A percentile compares a stretch with the other conserved stretches of the same genome.
phyloP scores from a whole-genome alignment of 108 stramenopile genomes.

The Skeletonema tropicum region DNA sequence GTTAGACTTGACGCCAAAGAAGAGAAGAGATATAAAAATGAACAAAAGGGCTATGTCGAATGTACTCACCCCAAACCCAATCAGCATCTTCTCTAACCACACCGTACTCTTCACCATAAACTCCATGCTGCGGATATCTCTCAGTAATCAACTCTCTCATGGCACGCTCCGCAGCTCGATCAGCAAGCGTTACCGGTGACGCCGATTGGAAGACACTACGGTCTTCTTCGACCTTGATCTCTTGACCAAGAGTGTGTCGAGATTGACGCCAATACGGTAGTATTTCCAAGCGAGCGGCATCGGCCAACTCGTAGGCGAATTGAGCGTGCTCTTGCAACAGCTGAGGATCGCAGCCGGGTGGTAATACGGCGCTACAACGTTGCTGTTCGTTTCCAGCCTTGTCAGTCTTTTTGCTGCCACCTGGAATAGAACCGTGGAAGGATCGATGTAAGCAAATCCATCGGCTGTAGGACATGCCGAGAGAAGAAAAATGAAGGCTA shows the following conservation, averaged over 20 bases:
- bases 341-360: conserved; percentile 9
- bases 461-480: neutral
- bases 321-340: conserved; percentile 18
- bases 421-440: neutral
- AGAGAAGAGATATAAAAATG: neutral
- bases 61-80: conserved; percentile 28
- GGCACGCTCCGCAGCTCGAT: conserved; percentile 43
- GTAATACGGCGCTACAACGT: neutral
- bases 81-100: conserved; percentile 31
- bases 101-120: conserved; percentile 40
- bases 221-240: conserved; percentile 35
- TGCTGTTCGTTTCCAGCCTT: neutral
- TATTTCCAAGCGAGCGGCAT: conserved; percentile 49
- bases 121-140: conserved; percentile 23
- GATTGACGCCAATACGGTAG: conserved; percentile 48
- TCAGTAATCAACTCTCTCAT: conserved; percentile 32
- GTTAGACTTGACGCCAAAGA: neutral
- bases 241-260: conserved; percentile 32
- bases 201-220: conserved; percentile 40
- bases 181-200: conserved; percentile 45
- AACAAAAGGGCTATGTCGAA: neutral
- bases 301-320: conserved; percentile 39
- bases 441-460: neutral
- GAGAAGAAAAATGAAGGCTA: neutral
- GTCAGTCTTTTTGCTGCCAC: neutral